phyloP scores from a whole-genome alignment of 164 flowering plant species.

The Magnolia officinalis region DNA sequence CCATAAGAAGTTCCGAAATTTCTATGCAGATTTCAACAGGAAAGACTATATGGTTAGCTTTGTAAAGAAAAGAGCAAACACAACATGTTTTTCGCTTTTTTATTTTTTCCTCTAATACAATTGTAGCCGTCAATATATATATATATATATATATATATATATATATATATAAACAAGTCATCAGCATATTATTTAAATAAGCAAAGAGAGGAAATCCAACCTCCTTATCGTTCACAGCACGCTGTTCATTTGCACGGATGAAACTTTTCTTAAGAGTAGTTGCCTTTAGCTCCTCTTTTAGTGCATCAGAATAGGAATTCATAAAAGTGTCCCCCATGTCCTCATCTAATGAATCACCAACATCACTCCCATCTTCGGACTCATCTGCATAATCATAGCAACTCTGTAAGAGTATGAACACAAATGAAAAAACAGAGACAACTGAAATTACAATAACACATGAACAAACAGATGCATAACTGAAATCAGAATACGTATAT shows the following conservation, averaged over 20 bases:
- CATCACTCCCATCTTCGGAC: conserved; percentile 55
- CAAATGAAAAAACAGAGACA: too few species aligned
- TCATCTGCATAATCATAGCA: conserved; percentile 44
- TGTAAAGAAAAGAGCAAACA: too few species aligned
- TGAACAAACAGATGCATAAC: not conserved
- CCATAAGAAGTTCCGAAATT: too few species aligned
- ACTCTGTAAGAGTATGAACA: not conserved
- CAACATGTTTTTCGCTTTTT: too few species aligned
- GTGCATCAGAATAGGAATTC: conserved; percentile 63
- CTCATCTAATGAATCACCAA: conserved; percentile 31
- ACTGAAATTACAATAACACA: not conserved
- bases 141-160: too few species aligned
- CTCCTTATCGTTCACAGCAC: conserved; percentile 31
- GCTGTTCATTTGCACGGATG: conserved; percentile 52
- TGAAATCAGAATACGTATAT: not conserved
- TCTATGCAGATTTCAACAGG: too few species aligned
- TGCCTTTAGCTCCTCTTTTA: conserved; percentile 59
- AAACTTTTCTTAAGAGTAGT: conserved; percentile 71
- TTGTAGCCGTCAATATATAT: too few species aligned
- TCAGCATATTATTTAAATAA: not conserved
- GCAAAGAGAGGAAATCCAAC: conserved; percentile 14
- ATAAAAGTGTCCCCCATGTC: conserved; percentile 52
- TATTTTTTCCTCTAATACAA: too few species aligned
- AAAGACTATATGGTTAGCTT: too few species aligned
- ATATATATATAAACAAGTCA: too few species aligned